A percentile compares a stretch with the other conserved stretches of the same genome.
Evolutionary conservation across 495 filamentous ascomycete genomes (phyloP).

Genomic region (Penicillium chermesinum): DNA sequence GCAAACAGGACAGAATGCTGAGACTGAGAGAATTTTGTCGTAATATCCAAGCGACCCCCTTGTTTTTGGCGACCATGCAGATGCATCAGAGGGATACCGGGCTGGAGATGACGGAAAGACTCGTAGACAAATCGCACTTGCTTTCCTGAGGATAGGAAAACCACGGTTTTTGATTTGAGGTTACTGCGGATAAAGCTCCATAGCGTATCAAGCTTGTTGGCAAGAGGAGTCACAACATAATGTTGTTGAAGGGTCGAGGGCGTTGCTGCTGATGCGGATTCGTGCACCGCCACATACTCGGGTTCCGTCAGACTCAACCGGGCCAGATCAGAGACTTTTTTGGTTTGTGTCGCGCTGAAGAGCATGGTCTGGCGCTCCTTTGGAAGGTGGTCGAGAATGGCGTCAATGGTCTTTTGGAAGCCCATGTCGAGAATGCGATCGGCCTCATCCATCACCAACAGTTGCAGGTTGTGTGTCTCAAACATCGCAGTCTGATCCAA

Average conservation of each 20-base stretch:
- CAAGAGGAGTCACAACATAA: conserved; percentile 77
- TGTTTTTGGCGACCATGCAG: conserved; percentile 95
- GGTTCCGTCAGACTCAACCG: conserved; percentile 82
- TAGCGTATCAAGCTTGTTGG: conserved; percentile 84
- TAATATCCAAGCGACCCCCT: conserved; percentile 77
- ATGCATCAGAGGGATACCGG: conserved; percentile 91
- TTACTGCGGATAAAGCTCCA: conserved; percentile 88
- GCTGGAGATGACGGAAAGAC: conserved; percentile 85
- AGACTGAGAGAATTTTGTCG: conserved; percentile 68
- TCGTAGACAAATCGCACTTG: conserved; percentile 96
- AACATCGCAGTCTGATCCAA: conserved; percentile 90
- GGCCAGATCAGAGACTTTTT: conserved; percentile 86
- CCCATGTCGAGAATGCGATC: conserved; percentile 98
- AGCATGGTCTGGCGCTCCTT: conserved; percentile 83
- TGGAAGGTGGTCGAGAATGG: conserved; percentile 88
- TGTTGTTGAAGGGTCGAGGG: conserved; percentile 82
- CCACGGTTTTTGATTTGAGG: conserved; percentile 85
- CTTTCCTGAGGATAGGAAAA: conserved; percentile 92
- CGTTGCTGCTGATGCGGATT: conserved; percentile 73
- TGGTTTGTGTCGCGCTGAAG: conserved; percentile 95
- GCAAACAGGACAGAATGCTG: conserved; percentile 86
- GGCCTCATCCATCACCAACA: conserved; percentile 93
- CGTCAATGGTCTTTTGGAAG: conserved; percentile 86
- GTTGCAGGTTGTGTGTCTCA: conserved; percentile 83
- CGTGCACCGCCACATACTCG: conserved; percentile 92